Evolutionary conservation across 306 rosid genomes (phyloP).

Genomic region (Amphicarpaea edgeworthii): DNA sequence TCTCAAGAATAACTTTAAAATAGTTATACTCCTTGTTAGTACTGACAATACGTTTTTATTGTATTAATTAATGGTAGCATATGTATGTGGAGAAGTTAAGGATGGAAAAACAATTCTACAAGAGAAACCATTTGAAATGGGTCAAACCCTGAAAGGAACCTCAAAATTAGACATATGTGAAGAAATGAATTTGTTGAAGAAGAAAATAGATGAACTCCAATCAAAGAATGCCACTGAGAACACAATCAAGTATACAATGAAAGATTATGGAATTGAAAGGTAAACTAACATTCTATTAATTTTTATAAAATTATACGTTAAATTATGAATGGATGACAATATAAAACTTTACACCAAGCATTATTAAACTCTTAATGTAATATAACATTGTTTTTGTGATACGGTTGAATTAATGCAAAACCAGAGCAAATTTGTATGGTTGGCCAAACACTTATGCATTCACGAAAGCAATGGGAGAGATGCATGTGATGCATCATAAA

Average conservation of each 20-base stretch:
- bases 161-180: conserved; percentile 30
- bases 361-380: background rate
- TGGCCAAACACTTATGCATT: conserved; percentile 60
- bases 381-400: background rate
- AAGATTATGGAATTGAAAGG: conserved; percentile 56
- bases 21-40: background rate
- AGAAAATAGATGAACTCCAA: conserved; percentile 36
- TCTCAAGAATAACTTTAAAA: too few relatives aligned
- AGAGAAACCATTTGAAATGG: conserved; percentile 51
- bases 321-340: too few relatives aligned
- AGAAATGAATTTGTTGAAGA: conserved; percentile 31
- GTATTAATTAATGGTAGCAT: conserved; percentile 44
- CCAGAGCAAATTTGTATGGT: conserved; percentile 54
- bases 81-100: conserved; percentile 49
- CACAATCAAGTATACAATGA: conserved; percentile 41
- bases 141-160: conserved; percentile 13
- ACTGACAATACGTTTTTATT: background rate
- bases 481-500: too few relatives aligned
- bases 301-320: too few relatives aligned
- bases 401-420: too few relatives aligned
- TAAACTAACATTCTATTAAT: too few relatives aligned
- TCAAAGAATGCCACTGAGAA: conserved; percentile 14
- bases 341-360: too few relatives aligned
- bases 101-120: background rate
- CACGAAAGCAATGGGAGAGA: conserved; percentile 55